Percentiles rank a stretch among this genome's conserved stretches.
Evolutionary conservation across 768 basidiomycete genomes (phyloP).

Genomic region (Phlebiopsis flavidoalba): DNA sequence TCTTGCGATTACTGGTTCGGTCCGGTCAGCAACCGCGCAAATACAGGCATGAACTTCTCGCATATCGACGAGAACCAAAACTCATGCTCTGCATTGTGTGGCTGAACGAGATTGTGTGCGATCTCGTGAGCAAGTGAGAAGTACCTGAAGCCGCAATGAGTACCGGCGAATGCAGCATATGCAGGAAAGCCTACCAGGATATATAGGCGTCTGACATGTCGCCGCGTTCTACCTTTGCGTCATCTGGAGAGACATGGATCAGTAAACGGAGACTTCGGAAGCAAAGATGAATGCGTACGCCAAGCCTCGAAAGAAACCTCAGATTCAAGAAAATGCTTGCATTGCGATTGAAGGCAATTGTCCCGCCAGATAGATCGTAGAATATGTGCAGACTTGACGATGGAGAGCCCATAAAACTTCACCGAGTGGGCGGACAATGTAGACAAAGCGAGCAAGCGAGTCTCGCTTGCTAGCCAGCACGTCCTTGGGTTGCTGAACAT

Average conservation of each 20-base stretch:
- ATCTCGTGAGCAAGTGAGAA: conserved; percentile 92
- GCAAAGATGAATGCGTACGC: conserved; percentile 51
- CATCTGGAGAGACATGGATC: conserved; percentile 43
- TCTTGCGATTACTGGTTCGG: not conserved
- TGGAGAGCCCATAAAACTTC: conserved; percentile 71
- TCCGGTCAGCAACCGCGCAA: conserved; percentile 3
- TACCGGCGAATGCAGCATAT: not conserved
- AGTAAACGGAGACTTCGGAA: not conserved
- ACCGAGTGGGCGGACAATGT: conserved; percentile 60
- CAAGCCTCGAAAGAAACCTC: conserved; percentile 79
- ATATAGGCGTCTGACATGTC: conserved; percentile 60
- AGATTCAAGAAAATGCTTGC: conserved; percentile 88
- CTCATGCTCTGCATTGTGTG: conserved; percentile 89
- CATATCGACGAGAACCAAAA: conserved; percentile 93
- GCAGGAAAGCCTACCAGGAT: conserved; percentile 54
- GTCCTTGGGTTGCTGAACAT: conserved; percentile 44
- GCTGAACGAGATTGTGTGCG: conserved; percentile 83
- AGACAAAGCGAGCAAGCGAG: conserved; percentile 65
- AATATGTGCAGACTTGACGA: conserved; percentile 78
- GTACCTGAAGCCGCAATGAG: conserved; percentile 47
- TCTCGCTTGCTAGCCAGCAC: conserved; percentile 53
- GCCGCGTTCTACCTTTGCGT: conserved; percentile 55
- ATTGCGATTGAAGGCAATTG: conserved; percentile 91
- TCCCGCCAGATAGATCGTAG: conserved; percentile 70
- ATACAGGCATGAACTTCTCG: conserved; percentile 47